Evolutionary conservation across 345 rosid species (phyloP).

Genomic region (Sapria himalayana): DNA sequence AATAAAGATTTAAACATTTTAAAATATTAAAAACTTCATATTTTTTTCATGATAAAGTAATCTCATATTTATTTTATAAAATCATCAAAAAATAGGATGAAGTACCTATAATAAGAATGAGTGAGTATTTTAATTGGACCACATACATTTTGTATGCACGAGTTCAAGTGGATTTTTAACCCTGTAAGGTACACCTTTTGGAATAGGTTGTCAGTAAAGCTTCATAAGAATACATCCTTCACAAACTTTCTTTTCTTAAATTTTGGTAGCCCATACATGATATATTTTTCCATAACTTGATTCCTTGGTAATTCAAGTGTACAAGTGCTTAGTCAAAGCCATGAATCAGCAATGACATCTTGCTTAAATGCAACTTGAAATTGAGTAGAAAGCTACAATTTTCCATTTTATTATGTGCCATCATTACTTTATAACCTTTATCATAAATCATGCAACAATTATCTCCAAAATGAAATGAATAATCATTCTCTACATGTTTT

Average conservation of each 20-base stretch:
- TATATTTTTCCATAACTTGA: neutral
- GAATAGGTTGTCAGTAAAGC: neutral
- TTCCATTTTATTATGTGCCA: too few relatives aligned
- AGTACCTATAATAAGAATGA: neutral
- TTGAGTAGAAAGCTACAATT: too few relatives aligned
- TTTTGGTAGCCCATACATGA: conserved; percentile 1
- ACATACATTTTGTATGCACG: neutral
- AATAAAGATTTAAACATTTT: neutral
- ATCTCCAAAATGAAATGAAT: too few relatives aligned
- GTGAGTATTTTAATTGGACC: neutral
- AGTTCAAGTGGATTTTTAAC: neutral
- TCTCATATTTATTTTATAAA: neutral
- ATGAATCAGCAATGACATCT: neutral
- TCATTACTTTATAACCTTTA: too few relatives aligned
- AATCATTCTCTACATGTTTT: too few relatives aligned
- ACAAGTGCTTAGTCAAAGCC: neutral
- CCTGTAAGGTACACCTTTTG: neutral
- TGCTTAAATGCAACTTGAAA: too few relatives aligned
- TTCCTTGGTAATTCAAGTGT: neutral
- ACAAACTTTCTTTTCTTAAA: neutral
- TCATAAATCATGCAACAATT: too few relatives aligned
- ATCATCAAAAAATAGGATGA: neutral
- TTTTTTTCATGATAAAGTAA: neutral
- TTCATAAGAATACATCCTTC: neutral
- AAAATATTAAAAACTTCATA: neutral